These are phyloP conservation scores for Cladophialophora exuberans DNA, from an alignment of 2,329 filamentous ascomycete genomes.

Conservation along the genomic window DNA sequence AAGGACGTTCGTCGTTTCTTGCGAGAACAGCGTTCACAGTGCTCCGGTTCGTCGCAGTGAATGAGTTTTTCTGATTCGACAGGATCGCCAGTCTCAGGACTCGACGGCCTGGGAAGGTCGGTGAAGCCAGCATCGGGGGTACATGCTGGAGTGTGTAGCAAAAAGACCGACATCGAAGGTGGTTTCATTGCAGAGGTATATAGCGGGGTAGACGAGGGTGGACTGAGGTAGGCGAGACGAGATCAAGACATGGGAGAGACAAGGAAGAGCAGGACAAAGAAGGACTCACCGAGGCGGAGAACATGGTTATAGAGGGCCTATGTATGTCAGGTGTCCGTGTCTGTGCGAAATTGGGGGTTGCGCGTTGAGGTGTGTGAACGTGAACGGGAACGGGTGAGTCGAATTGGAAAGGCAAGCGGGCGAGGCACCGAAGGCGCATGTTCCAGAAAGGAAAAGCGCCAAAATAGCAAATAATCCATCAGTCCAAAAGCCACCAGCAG, in stretches of 20 bases:
- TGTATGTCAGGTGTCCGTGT: constrained; percentile 21
- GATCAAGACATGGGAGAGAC: constrained; percentile 16
- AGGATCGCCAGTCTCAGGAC: constrained; percentile 4
- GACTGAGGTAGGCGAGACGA: constrained; percentile 8
- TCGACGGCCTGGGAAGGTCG: constrained; percentile 23
- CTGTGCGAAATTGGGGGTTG: constrained; percentile 19
- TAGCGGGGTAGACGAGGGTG: constrained; percentile 23
- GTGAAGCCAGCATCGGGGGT: constrained; percentile 32
- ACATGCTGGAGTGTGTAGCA: constrained; percentile 28
- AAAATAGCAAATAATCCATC: not conserved
- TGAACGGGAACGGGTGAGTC: constrained; percentile 18
- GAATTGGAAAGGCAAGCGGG: constrained; percentile 5
- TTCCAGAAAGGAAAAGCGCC: constrained; percentile 6
- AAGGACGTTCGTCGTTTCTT: constrained; percentile 29
- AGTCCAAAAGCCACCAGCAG: not conserved
- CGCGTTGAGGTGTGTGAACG: constrained; percentile 21
- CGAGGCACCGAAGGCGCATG: not conserved
- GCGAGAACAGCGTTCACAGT: constrained; percentile 27
- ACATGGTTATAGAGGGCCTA: constrained; percentile 29
- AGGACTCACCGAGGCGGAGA: constrained; percentile 31
- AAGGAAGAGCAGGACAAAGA: constrained; percentile 13
- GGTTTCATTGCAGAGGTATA: constrained; percentile 21
- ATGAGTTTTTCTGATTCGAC: constrained; percentile 24
- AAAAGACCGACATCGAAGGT: constrained; percentile 26
- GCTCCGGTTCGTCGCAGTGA: constrained; percentile 12